phyloP scores from a whole-genome alignment of 2,329 filamentous ascomycete species.

The Colletotrichum caudatum region DNA sequence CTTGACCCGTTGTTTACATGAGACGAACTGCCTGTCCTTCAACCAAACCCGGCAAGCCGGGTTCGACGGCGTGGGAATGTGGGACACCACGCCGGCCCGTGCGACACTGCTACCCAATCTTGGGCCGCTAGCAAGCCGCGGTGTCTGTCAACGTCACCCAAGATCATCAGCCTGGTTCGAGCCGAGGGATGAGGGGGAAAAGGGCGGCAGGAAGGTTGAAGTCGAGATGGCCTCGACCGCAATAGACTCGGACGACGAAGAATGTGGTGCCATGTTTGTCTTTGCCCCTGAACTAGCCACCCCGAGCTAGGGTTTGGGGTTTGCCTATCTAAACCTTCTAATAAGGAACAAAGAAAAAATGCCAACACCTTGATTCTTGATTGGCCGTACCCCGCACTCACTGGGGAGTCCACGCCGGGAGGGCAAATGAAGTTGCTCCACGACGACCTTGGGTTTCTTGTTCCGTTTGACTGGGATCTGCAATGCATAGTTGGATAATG shows the following conservation, averaged over 20 bases:
- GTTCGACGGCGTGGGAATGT: slow-evolving; percentile 8
- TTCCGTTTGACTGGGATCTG: slow-evolving; percentile 11
- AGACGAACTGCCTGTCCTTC: background rate
- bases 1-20: background rate
- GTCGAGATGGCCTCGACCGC: background rate
- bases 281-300: slow-evolving; percentile 5
- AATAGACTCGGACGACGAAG: background rate
- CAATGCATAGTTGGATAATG: slow-evolving; percentile 13
- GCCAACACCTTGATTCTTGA: slow-evolving; percentile 13
- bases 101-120: background rate
- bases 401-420: background rate
- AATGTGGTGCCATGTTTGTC: background rate
- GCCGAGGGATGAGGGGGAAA: background rate
- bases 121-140: background rate
- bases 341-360: slow-evolving; percentile 3
- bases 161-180: background rate
- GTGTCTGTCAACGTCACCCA: background rate
- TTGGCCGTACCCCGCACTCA: slow-evolving; percentile 15
- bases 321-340: background rate
- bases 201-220: background rate
- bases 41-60: slow-evolving; percentile 4
- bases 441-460: background rate
- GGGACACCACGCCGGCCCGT: slow-evolving; percentile 5
- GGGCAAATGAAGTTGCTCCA: background rate
- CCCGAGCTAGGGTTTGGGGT: slow-evolving; percentile 14